Percentiles rank a stretch among this genome's conserved stretches.
These are phyloP conservation scores for Chlorella sorokiniana DNA, from an alignment of 139 green algal species.

Conservation along the genomic window DNA sequence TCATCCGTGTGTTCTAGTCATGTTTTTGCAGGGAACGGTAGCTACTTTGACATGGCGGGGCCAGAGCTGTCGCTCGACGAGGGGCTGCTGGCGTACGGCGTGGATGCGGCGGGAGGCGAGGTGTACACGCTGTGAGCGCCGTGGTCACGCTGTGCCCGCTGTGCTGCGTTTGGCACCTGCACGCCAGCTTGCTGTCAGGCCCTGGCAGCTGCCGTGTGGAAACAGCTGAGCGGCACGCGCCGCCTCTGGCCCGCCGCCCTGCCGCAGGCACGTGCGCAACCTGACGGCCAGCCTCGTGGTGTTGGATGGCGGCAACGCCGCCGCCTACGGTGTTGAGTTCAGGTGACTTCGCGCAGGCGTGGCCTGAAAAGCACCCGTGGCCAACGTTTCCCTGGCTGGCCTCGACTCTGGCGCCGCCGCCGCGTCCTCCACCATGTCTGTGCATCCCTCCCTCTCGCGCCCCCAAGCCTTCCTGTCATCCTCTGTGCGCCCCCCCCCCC, in stretches of 20 bases:
- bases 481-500: too few relatives aligned
- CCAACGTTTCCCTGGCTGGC: neutral
- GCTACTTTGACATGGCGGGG: slow-evolving; percentile 46
- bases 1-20: too few relatives aligned
- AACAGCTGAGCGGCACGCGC: neutral
- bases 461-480: neutral
- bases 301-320: neutral
- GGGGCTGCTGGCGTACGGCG: slow-evolving; percentile 59
- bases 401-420: neutral
- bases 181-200: neutral
- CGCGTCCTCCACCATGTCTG: neutral
- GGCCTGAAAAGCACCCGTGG: neutral
- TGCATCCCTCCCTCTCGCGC: neutral
- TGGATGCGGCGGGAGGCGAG: slow-evolving; percentile 78
- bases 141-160: neutral
- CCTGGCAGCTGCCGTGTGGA: neutral
- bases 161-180: neutral
- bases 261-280: slow-evolving; percentile 20
- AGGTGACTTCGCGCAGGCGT: neutral
- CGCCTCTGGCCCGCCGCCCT: slow-evolving; percentile 30
- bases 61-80: slow-evolving; percentile 58
- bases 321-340: neutral
- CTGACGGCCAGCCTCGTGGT: neutral
- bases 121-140: slow-evolving; percentile 78
- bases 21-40: neutral